Evolutionary conservation across 2,329 filamentous ascomycete species (phyloP), one percentile per base, ranked within the genome.

Genomic region (Cordyceps tenuipes): DNA sequence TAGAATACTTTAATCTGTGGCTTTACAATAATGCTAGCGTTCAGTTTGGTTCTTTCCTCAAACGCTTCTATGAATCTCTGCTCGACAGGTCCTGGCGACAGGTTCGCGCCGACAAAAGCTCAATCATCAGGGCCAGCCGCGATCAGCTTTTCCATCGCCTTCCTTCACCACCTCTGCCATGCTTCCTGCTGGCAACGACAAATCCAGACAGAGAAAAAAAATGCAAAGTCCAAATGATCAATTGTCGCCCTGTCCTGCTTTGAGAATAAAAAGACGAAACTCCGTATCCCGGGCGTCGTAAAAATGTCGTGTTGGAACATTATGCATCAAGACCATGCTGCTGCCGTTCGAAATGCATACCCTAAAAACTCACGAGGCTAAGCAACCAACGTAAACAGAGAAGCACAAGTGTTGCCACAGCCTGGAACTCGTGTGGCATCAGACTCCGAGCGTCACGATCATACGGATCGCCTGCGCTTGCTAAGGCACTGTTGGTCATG

Each of bases 211-310:
- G 9, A 43, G 23, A 15, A 15, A 21, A 8, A 44, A 41, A 36
- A 15, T 23, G 31, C 29, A 29, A 13, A 39, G 26, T 48, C 44
- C n/a, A 46, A 34, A 34, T 12, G 29, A 13, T 23, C 29, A 19
- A 13, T 17, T 36, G 41, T 47, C 23, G 47, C 36, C n/a, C 44
- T 51, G n/a, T 34, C 7, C 46, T 41, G 44, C 13, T 34, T 41
- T 50, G 54, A 49, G 19, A 41, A 41, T 41, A 49, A 41, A 52
- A 43, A 44, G 7, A 43, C 31, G 43, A 51, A 58, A 51, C 56
- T 51, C 56, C 56, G 48, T 36, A 23, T 50, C 36, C 56, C 48
- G 26, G 29, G 56, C 48, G 47, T 52, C 56, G 39, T 52, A 59
- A 58, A 13, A 26, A 52, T 52, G 56, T 52, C 56, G 13, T 59